Conservation (phyloP, 345 rosid species). For the Citrus glauca region DNA sequence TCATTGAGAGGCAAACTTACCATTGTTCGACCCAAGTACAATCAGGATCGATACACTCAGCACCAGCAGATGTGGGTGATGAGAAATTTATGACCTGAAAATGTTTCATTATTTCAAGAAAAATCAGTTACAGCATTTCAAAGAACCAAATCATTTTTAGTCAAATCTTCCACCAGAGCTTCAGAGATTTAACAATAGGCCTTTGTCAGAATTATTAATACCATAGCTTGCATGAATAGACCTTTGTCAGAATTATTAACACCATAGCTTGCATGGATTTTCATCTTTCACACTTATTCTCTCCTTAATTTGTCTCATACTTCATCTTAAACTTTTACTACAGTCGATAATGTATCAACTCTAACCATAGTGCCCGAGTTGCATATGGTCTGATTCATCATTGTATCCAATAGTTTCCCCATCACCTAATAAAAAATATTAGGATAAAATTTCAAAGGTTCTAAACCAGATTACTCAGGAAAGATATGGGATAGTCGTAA, state of each 20-base stretch:
- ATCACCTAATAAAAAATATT: not conserved
- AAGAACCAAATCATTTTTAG: not conserved
- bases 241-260: not conserved
- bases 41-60: conserved; percentile 71
- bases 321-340: not conserved
- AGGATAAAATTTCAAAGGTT: not conserved
- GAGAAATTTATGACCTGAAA: conserved; percentile 71
- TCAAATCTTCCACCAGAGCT: not conserved
- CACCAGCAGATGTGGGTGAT: conserved; percentile 83
- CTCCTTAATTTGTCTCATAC: not conserved
- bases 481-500: no score
- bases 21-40: conserved; percentile 96
- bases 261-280: not conserved
- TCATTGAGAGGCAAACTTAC: conserved; percentile 27
- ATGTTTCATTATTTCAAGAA: not conserved
- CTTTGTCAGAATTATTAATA: no score
- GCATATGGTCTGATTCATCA: not conserved
- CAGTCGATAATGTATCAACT: not conserved
- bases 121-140: not conserved
- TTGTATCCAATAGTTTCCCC: not conserved
- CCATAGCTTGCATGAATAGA: no score
- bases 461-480: not conserved
- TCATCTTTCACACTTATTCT: not conserved
- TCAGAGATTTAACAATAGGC: not conserved
- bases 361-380: not conserved